Percentiles rank a stretch among this genome's conserved stretches.
phyloP scores from a whole-genome alignment of 352 stramenopile genomes.

The Globisporangium spinosum region DNA sequence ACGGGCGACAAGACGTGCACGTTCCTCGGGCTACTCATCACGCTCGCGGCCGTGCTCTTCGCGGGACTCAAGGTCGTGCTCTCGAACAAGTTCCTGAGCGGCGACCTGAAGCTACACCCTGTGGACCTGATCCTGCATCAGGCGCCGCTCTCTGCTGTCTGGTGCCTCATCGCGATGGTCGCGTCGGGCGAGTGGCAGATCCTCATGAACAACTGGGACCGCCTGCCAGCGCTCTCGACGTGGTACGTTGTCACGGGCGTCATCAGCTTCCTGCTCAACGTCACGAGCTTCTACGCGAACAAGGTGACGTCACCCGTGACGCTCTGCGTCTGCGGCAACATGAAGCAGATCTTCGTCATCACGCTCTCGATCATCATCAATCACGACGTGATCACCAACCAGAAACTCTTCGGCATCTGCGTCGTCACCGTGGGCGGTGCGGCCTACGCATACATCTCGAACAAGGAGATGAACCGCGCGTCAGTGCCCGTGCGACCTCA shows the following conservation, averaged over 20 bases:
- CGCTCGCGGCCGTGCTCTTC: constrained; percentile 84
- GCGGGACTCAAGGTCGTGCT: constrained; percentile 91
- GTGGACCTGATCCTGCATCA: constrained; percentile 92
- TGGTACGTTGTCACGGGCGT: constrained; percentile 87
- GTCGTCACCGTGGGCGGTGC: constrained; percentile 63
- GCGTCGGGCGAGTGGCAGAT: constrained; percentile 69
- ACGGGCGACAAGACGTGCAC: constrained; percentile 89
- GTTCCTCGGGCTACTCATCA: constrained; percentile 87
- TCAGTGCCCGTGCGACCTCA: constrained; percentile 31
- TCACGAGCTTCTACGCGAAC: constrained; percentile 93
- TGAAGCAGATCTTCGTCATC: constrained; percentile 92
- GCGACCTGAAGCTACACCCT: constrained; percentile 91
- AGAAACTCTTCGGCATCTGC: constrained; percentile 67
- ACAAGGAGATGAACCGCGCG: constrained; percentile 64
- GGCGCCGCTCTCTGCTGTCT: constrained; percentile 89
- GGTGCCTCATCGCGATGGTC: constrained; percentile 84
- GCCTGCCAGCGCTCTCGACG: constrained; percentile 46
- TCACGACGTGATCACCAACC: constrained; percentile 59
- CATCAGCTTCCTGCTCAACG: constrained; percentile 92
- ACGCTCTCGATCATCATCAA: constrained; percentile 78
- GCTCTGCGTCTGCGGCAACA: constrained; percentile 91
- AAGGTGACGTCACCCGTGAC: constrained; percentile 94
- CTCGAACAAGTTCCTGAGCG: constrained; percentile 92
- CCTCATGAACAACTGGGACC: constrained; percentile 62
- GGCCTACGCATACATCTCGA: constrained; percentile 78